These are phyloP conservation scores for Basidiobolus meristosporus DNA, from an alignment of 371 early-diverging fungal species.

Conservation along the genomic window DNA sequence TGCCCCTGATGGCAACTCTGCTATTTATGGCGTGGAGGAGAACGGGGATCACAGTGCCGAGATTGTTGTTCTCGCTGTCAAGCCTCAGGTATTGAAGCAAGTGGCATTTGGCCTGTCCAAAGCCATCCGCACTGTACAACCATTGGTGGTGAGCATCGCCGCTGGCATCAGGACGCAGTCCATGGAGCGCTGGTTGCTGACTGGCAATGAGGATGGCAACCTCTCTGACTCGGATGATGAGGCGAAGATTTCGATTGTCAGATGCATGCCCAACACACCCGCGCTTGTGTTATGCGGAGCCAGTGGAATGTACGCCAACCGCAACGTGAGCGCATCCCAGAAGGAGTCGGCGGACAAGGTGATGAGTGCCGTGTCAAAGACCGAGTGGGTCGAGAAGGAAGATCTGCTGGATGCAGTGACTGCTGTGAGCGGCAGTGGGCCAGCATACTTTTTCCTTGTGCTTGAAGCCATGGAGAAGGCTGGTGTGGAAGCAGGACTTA, in stretches of 20 bases:
- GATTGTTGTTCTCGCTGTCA: conserved; percentile 73
- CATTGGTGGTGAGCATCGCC: conserved; percentile 70
- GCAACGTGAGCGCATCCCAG: conserved; percentile 29
- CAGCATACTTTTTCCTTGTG: conserved; percentile 85
- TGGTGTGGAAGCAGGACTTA: conserved; percentile 58
- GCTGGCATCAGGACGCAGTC: conserved; percentile 71
- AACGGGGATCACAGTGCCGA: conserved; percentile 29
- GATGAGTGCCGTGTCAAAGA: conserved; percentile 48
- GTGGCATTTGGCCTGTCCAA: conserved; percentile 35
- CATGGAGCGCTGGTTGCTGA: conserved; percentile 55
- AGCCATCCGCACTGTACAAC: conserved; percentile 15
- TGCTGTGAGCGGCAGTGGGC: conserved; percentile 72
- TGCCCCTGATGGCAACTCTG: conserved; percentile 13
- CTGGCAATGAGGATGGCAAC: too few relatives aligned
- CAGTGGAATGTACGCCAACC: conserved; percentile 60
- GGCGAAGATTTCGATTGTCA: conserved; percentile 32
- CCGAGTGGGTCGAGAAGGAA: conserved; percentile 65
- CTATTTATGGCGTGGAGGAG: too few relatives aligned
- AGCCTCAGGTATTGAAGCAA: conserved; percentile 64
- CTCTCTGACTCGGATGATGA: conserved; percentile 5
- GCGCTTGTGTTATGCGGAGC: conserved; percentile 75
- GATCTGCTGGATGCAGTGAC: conserved; percentile 71
- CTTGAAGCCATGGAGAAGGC: conserved; percentile 81
- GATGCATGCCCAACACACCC: conserved; percentile 93
- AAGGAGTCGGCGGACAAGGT: conserved; percentile 38